These are phyloP conservation scores for Coniochaeta sp. DNA, from an alignment of 2,329 filamentous ascomycete genomes.

Conservation along the genomic window DNA sequence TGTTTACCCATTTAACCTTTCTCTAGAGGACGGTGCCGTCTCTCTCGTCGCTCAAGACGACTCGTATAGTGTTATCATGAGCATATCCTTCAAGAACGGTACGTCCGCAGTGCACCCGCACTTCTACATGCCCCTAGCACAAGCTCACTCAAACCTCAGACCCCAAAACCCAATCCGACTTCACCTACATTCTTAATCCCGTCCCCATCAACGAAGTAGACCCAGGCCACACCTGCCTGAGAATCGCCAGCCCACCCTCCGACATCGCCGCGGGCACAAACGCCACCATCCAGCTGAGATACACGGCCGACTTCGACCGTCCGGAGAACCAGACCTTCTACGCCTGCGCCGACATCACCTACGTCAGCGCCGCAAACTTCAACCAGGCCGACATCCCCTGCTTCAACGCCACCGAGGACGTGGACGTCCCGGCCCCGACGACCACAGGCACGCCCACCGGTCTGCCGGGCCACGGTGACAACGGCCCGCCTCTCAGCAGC, in stretches of 20 bases:
- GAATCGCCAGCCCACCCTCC: constrained; percentile 24
- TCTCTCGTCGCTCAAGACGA: constrained; percentile 50
- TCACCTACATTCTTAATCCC: constrained; percentile 27
- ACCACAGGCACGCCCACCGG: constrained; percentile 9
- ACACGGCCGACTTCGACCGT: constrained; percentile 34
- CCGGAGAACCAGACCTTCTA: constrained; percentile 37
- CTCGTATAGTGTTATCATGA: constrained; percentile 44
- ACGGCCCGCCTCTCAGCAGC: constrained; percentile 12
- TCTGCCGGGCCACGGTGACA: constrained; percentile 10
- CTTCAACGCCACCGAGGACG: constrained; percentile 33
- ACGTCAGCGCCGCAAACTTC: constrained; percentile 27
- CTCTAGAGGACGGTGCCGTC: constrained; percentile 35
- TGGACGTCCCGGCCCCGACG: constrained; percentile 12
- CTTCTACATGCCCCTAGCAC: not conserved
- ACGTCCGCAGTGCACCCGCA: constrained; percentile 8
- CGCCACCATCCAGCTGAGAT: constrained; percentile 41
- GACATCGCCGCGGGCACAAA: constrained; percentile 30
- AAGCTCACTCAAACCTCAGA: constrained; percentile 17
- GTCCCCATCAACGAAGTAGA: constrained; percentile 27
- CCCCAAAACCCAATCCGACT: constrained; percentile 30
- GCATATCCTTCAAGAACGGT: constrained; percentile 45
- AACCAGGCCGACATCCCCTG: constrained; percentile 24
- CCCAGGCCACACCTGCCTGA: constrained; percentile 38
- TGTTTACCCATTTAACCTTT: not conserved
- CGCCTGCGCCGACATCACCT: constrained; percentile 40